Evolutionary conservation across 345 rosid genomes (phyloP).

Genomic region (Rhodomyrtus tomentosa): DNA sequence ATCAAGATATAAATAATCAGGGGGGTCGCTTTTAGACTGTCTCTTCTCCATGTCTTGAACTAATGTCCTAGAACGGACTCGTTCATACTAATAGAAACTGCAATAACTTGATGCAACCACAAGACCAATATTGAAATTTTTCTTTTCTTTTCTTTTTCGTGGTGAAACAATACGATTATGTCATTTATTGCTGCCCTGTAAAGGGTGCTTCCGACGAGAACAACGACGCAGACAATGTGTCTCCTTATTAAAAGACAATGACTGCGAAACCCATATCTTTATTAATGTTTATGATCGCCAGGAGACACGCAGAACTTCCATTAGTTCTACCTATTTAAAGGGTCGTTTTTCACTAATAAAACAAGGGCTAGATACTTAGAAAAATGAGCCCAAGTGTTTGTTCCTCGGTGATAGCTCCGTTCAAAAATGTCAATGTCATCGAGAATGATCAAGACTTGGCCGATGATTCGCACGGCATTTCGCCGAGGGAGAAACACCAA

Average conservation of each 20-base stretch:
- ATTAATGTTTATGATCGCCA: background rate
- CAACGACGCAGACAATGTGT: background rate
- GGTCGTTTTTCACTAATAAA: background rate
- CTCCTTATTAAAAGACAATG: background rate
- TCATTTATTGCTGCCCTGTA: background rate
- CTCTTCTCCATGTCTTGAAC: conserved; percentile 14
- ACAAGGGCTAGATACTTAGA: background rate
- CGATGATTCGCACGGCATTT: background rate
- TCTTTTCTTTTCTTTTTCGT: background rate
- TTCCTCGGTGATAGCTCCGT: conserved; percentile 9
- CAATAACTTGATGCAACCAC: background rate
- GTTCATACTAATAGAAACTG: background rate
- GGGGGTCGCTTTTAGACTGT: conserved; percentile 12
- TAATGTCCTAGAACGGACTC: background rate
- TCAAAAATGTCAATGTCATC: conserved; percentile 17
- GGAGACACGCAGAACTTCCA: background rate
- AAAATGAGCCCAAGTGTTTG: background rate
- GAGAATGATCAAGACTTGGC: background rate
- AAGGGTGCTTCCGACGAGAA: background rate
- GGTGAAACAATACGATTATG: background rate
- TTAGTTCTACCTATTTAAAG: too few relatives aligned
- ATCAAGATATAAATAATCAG: background rate
- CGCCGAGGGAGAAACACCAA: background rate
- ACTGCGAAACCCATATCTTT: background rate
- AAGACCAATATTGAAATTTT: background rate